Conservation (phyloP, 352 stramenopile species). For the Phytophthora pinifolia region DNA sequence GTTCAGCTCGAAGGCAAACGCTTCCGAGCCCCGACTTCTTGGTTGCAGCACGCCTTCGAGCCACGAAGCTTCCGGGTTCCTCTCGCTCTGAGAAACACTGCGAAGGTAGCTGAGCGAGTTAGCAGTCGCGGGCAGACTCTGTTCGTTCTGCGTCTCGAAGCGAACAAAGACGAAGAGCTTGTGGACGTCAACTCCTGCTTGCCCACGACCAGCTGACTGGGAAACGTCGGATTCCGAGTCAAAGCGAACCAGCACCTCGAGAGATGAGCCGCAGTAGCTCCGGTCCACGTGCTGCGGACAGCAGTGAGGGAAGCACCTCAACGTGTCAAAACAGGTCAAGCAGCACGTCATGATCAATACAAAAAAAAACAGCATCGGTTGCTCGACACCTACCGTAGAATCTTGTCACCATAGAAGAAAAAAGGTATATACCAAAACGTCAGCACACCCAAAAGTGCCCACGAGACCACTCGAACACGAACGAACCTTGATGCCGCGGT, state of each 20-base stretch:
- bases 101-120: conserved; percentile 23
- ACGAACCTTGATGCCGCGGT: conserved; percentile 45
- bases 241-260: conserved; percentile 39
- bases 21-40: conserved; percentile 9
- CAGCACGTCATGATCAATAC: background rate
- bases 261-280: conserved; percentile 54
- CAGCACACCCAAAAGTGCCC: no score
- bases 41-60: conserved; percentile 43
- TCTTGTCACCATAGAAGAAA: no score
- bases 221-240: background rate
- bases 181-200: conserved; percentile 21
- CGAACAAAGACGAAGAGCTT: conserved; percentile 33
- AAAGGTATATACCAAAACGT: background rate
- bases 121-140: conserved; percentile 3
- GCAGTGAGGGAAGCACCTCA: conserved; percentile 53
- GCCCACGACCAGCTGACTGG: background rate
- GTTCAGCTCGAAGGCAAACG: conserved; percentile 33
- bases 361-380: no score
- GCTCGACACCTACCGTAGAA: no score
- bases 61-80: conserved; percentile 60
- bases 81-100: conserved; percentile 49
- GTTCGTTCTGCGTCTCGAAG: conserved; percentile 36
- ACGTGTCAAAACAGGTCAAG: no score
- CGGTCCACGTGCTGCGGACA: conserved; percentile 52
- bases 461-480: background rate